These are phyloP conservation scores for Zymoseptoria brevis DNA, from an alignment of 2,329 filamentous ascomycete species.

Conservation along the genomic window DNA sequence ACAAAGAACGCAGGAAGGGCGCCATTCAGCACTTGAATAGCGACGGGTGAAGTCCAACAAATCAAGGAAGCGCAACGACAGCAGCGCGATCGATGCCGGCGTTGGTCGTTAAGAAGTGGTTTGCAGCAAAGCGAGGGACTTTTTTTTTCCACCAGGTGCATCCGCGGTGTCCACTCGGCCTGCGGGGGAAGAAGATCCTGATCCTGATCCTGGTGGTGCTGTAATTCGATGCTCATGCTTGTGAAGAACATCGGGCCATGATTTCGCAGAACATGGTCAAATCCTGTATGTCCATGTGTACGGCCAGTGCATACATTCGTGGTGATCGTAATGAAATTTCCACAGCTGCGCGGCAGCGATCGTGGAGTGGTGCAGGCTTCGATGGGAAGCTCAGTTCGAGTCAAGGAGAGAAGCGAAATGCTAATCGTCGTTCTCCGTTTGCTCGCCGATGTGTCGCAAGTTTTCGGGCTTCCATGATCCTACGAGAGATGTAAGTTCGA, in stretches of 20 bases:
- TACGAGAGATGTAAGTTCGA: constrained; percentile 28
- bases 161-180: neutral
- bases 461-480: constrained; percentile 70
- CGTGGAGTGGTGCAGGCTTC: neutral
- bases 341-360: neutral
- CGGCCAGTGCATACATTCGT: neutral
- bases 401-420: neutral
- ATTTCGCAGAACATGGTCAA: neutral
- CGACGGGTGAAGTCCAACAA: constrained; percentile 8
- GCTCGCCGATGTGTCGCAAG: constrained; percentile 58
- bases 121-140: neutral
- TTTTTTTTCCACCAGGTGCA: neutral
- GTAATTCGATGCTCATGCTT: neutral
- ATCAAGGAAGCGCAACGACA: neutral
- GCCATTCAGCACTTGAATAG: constrained; percentile 28
- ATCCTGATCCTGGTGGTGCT: neutral
- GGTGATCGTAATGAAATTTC: neutral
- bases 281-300: neutral
- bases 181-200: neutral
- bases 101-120: neutral
- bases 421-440: constrained; percentile 3
- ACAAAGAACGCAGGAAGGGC: constrained; percentile 4
- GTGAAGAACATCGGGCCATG: neutral
- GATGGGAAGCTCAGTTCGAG: neutral
- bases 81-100: neutral